These are phyloP conservation scores for Hansenula lynferdii DNA, from an alignment of 1,139 yeast genomes.

Conservation along the genomic window DNA sequence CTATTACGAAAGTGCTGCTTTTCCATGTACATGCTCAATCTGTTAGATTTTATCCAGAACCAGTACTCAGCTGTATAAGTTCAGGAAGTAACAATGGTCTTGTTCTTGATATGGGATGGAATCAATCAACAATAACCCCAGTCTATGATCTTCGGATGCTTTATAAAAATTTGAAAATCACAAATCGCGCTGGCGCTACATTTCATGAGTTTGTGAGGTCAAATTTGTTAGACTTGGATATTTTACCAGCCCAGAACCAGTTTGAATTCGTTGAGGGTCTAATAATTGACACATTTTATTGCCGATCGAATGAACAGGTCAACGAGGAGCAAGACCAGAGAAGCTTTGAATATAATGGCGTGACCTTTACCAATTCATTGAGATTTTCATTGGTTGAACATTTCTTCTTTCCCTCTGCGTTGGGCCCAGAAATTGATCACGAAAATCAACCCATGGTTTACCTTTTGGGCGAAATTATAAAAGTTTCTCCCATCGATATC, in stretches of 20 bases:
- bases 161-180: conserved; percentile 22
- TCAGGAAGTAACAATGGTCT: conserved; percentile 46
- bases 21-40: conserved; percentile 39
- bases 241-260: too few relatives aligned
- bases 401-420: too few relatives aligned
- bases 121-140: conserved; percentile 39
- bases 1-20: conserved; percentile 36
- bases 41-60: conserved; percentile 40
- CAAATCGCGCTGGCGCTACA: conserved; percentile 28
- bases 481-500: conserved; percentile 36
- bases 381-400: too few relatives aligned
- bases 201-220: conserved; percentile 25
- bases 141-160: conserved; percentile 43
- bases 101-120: conserved; percentile 57
- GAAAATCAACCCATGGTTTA: conserved; percentile 14
- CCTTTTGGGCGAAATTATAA: conserved; percentile 14
- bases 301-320: conserved; percentile 6
- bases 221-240: conserved; percentile 7
- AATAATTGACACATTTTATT: conserved; percentile 26
- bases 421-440: too few relatives aligned
- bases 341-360: conserved; percentile 18
- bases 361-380: conserved; percentile 26
- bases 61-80: conserved; percentile 43
- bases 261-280: conserved; percentile 31
- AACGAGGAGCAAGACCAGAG: conserved; percentile 7